These are phyloP conservation scores for Diplogelasinospora grovesii DNA, from an alignment of 495 filamentous ascomycete species.

Conservation along the genomic window DNA sequence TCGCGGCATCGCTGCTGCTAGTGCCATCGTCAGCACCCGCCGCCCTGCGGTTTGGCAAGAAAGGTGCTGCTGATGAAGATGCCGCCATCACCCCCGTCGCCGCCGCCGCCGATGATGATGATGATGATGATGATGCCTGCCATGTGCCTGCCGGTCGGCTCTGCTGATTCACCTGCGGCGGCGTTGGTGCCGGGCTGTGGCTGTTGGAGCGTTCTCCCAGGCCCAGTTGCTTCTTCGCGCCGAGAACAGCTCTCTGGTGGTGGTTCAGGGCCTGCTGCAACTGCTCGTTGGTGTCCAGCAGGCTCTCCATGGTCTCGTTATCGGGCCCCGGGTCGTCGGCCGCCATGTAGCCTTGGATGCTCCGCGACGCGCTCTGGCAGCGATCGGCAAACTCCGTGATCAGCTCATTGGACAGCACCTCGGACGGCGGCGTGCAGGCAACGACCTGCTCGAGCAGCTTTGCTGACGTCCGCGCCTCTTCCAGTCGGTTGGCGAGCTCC, in stretches of 20 bases:
- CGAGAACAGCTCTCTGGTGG: conserved; percentile 73
- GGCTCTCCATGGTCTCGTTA: conserved; percentile 81
- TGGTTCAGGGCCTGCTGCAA: conserved; percentile 68
- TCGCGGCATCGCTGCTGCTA: conserved; percentile 2
- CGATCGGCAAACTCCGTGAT: conserved; percentile 89
- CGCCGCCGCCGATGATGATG: conserved; percentile 1
- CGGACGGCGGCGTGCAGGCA: conserved; percentile 68
- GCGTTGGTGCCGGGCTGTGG: conserved; percentile 12
- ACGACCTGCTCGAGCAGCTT: conserved; percentile 86
- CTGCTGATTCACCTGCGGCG: conserved; percentile 17
- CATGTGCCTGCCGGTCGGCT: background rate
- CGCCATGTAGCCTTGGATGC: conserved; percentile 78
- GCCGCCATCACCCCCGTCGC: background rate
- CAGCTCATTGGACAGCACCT: conserved; percentile 75
- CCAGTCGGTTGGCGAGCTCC: conserved; percentile 78
- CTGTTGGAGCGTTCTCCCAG: conserved; percentile 15
- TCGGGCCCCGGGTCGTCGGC: conserved; percentile 73
- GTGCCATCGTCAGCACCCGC: conserved; percentile 3
- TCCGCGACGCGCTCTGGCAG: conserved; percentile 68
- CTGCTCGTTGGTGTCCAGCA: conserved; percentile 94
- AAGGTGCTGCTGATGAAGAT: conserved; percentile 8
- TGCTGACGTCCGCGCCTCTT: conserved; percentile 84
- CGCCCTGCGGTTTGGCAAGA: conserved; percentile 17
- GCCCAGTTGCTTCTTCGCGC: conserved; percentile 54
- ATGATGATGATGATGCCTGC: background rate